Conservation (phyloP, 192 early-diverging fungal genomes). For the Helicostylum pulchrum region DNA sequence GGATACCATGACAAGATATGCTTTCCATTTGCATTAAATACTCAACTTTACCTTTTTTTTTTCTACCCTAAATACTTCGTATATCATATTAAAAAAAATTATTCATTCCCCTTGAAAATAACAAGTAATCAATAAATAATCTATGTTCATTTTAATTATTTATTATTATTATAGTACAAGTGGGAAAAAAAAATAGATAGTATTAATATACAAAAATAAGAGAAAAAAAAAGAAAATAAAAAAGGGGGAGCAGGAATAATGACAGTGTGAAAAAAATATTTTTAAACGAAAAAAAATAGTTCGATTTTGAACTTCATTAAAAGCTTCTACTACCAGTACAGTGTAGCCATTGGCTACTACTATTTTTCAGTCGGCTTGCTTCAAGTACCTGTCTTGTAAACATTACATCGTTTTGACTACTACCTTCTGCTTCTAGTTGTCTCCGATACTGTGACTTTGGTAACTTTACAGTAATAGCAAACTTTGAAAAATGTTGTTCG, state of each 20-base stretch:
- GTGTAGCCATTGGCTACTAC: conserved; percentile 15
- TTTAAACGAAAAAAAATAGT: too few relatives aligned
- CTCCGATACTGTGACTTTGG: too few relatives aligned
- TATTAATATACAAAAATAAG: background rate
- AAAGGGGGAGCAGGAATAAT: too few relatives aligned
- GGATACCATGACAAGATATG: conserved; percentile 36
- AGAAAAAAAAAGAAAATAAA: too few relatives aligned
- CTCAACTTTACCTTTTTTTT: background rate
- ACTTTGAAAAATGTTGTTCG: background rate
- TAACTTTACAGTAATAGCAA: background rate
- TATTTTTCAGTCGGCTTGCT: conserved; percentile 7
- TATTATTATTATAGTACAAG: background rate
- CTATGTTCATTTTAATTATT: background rate
- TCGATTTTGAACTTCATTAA: background rate
- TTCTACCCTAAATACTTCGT: background rate
- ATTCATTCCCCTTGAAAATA: background rate
- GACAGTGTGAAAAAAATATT: too few relatives aligned
- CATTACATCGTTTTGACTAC: conserved; percentile 7
- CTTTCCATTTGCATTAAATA: conserved; percentile 35
- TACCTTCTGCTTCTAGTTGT: background rate
- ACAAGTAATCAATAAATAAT: background rate
- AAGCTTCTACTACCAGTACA: conserved; percentile 14
- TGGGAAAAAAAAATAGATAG: background rate
- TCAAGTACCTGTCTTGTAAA: conserved; percentile 7
- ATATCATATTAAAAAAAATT: background rate